Conservation (phyloP, 2,329 filamentous ascomycete species). For the Septoria linicola region DNA sequence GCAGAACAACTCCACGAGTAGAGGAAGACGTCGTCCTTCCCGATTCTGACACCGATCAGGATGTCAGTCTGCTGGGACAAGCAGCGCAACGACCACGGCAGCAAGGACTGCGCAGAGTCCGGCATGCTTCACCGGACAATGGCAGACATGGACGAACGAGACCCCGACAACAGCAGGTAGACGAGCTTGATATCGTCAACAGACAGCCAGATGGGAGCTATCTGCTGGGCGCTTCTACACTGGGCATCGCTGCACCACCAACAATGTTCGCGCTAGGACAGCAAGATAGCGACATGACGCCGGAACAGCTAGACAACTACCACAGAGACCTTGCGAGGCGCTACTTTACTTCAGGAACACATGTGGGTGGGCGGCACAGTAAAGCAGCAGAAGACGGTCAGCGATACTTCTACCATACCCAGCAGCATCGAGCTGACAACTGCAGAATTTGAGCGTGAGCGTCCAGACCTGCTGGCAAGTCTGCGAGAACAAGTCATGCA, state of each 20-base stretch:
- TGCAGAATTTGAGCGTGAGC: constrained; percentile 30
- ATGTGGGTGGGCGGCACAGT: constrained; percentile 24
- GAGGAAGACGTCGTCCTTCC: constrained; percentile 32
- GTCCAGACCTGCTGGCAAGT: constrained; percentile 25
- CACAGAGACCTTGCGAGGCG: constrained; percentile 27
- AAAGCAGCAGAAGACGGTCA: constrained; percentile 32
- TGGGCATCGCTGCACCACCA: constrained; percentile 7
- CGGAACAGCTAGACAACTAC: constrained; percentile 25
- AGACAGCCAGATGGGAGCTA: constrained; percentile 31
- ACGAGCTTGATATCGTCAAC: constrained; percentile 32
- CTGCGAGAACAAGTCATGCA: constrained; percentile 29
- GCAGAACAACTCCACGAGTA: constrained; percentile 28
- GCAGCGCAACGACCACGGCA: constrained; percentile 13
- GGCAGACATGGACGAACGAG: constrained; percentile 14
- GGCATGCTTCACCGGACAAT: constrained; percentile 25
- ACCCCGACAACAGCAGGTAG: constrained; percentile 20
- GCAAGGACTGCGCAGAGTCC: constrained; percentile 15
- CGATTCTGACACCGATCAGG: constrained; percentile 30
- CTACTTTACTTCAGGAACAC: constrained; percentile 32
- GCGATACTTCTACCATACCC: constrained; percentile 4
- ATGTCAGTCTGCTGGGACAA: constrained; percentile 12
- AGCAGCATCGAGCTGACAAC: neutral
- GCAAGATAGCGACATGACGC: constrained; percentile 10
- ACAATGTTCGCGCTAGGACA: constrained; percentile 16
- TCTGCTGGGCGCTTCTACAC: constrained; percentile 24